Percentiles rank a stretch among this genome's conserved stretches.
These are phyloP conservation scores for Arthrobotrys conoides DNA, from an alignment of 2,329 filamentous ascomycete genomes.

Conservation along the genomic window DNA sequence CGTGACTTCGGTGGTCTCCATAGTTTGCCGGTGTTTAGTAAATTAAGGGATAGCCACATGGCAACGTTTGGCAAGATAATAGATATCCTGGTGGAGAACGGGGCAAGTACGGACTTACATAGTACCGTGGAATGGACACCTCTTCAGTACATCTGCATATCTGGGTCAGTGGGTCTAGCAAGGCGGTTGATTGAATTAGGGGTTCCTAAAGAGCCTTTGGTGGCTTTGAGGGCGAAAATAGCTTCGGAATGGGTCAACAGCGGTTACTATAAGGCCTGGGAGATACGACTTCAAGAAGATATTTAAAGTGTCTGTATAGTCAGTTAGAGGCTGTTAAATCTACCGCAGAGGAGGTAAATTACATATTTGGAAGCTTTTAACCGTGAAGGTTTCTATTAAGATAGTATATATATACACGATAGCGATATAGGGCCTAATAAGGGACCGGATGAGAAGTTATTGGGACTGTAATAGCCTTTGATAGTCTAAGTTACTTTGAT, in stretches of 20 bases:
- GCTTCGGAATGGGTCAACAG: slow-evolving; percentile 21
- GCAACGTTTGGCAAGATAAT: slow-evolving; percentile 59
- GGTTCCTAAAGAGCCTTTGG: slow-evolving; percentile 38
- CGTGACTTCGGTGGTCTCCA: slow-evolving; percentile 32
- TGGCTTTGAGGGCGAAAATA: slow-evolving; percentile 14
- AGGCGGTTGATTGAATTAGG: slow-evolving; percentile 35
- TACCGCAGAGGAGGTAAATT: too few species aligned
- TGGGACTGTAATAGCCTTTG: too few species aligned
- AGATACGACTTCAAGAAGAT: slow-evolving; percentile 26
- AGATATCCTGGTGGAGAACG: slow-evolving; percentile 60
- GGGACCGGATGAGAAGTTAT: too few species aligned
- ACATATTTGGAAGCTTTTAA: too few species aligned
- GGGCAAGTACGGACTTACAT: slow-evolving; percentile 35
- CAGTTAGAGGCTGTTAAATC: too few species aligned
- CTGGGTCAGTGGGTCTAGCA: slow-evolving; percentile 25
- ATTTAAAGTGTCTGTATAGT: too few species aligned
- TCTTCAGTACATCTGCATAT: slow-evolving; percentile 42
- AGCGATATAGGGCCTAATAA: too few species aligned
- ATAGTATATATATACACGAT: too few species aligned
- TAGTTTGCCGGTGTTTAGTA: slow-evolving; percentile 37
- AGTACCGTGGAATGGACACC: slow-evolving; percentile 33
- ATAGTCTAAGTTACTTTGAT: too few species aligned
- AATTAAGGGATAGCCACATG: slow-evolving; percentile 44
- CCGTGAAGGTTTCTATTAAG: too few species aligned
- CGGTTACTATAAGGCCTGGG: slow-evolving; percentile 44